Evolutionary conservation across 23 red algal genomes (phyloP).

Genomic region (Pyropia haitanensis): DNA sequence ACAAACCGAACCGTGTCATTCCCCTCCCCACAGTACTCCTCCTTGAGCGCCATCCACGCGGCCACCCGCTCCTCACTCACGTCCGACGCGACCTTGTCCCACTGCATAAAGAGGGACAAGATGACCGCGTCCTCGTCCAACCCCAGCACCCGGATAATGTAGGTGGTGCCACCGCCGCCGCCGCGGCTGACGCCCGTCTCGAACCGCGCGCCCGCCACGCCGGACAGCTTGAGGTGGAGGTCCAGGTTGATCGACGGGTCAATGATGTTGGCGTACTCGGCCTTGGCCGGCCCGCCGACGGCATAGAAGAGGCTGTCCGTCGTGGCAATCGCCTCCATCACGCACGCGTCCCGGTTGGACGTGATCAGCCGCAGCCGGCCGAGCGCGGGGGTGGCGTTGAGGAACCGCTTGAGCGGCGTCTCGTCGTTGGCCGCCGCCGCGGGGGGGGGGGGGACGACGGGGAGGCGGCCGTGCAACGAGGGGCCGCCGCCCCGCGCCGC

Average conservation of each 20-base stretch:
- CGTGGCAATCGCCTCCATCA: constrained; percentile 74
- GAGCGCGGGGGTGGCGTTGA: constrained; percentile 33
- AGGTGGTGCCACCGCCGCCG: constrained; percentile 38
- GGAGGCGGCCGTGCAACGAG: no score
- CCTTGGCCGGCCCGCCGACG: constrained; percentile 9
- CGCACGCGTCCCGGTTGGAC: constrained; percentile 46
- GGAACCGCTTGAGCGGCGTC: constrained; percentile 60
- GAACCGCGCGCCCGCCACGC: constrained; percentile 62
- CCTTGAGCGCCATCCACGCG: constrained; percentile 68
- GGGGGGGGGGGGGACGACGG: no score
- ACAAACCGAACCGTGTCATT: constrained; percentile 3
- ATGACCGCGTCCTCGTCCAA: constrained; percentile 49
- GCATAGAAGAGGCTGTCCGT: constrained; percentile 90
- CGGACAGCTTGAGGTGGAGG: constrained; percentile 69
- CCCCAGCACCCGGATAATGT: constrained; percentile 80
- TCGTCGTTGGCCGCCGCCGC: background rate
- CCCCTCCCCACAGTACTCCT: constrained; percentile 30
- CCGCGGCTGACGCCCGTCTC: constrained; percentile 71
- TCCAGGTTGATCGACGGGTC: constrained; percentile 82
- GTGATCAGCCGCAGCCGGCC: constrained; percentile 42
- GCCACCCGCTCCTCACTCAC: constrained; percentile 41
- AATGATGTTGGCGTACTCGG: constrained; percentile 87
- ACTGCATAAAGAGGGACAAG: constrained; percentile 58
- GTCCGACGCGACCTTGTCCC: constrained; percentile 65
- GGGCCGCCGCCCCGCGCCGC: no score